phyloP scores from a whole-genome alignment of 208 protist species.

The Angomonas ambiguus region DNA sequence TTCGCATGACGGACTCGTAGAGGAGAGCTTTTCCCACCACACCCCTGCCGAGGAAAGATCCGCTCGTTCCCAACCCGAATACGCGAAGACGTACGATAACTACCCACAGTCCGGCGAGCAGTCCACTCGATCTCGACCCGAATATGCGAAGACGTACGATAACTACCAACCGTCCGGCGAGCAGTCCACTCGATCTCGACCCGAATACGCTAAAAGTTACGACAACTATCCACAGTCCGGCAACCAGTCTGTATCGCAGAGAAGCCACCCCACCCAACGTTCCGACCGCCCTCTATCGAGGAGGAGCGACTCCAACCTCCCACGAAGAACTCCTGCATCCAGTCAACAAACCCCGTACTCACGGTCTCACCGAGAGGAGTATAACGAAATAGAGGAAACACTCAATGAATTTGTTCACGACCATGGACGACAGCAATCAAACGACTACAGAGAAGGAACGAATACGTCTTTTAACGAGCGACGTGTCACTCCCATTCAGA shows the following conservation, averaged over 20 bases:
- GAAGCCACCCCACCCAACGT: neutral
- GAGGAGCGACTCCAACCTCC: neutral
- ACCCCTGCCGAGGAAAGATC: neutral
- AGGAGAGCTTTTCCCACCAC: neutral
- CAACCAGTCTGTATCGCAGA: neutral
- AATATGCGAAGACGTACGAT: neutral
- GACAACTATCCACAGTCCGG: neutral
- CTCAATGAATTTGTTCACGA: constrained; percentile 19
- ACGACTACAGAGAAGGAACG: neutral
- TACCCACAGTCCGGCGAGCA: too few relatives aligned
- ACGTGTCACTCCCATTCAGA: neutral
- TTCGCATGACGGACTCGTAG: neutral
- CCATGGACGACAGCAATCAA: neutral
- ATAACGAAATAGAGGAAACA: constrained; percentile 21
- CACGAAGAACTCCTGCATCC: neutral
- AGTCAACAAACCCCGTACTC: neutral
- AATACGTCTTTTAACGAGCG: neutral
- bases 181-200: neutral
- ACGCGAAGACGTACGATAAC: neutral
- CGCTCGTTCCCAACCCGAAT: neutral
- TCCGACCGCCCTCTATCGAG: neutral
- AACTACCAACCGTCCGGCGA: neutral
- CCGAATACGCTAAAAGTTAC: neutral
- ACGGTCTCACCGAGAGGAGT: constrained; percentile 11
- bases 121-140: neutral